Base-by-base conservation (phyloP, 2,329 filamentous ascomycete genomes). In the Sordariomycetes sp. region DNA sequence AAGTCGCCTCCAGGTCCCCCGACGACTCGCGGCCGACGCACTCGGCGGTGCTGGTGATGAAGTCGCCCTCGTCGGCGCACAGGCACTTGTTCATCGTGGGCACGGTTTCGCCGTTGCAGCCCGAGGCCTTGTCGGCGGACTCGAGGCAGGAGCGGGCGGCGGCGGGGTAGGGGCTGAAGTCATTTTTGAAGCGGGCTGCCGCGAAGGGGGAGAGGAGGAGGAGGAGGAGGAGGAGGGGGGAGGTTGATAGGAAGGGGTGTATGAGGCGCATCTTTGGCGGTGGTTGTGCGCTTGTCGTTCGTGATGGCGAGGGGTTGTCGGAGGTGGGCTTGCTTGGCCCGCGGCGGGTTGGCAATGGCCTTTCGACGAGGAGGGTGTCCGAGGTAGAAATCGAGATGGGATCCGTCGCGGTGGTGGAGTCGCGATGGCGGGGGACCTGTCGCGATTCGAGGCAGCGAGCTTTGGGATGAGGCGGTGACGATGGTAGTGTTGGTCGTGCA, bases 71-170 rank as follows among this genome's bases (percentile, higher is more conserved):
- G 60, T 80, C 78, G 60, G 65, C 64, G 63, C 78, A 81, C 1
- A 80, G 68, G 56, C 78, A 81, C 2, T 63, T 56, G 61, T 81
- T 80, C 60, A 79, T 67, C 34, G 70, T 65, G 0, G 62, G 52
- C 2, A 70, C 67, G 0, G 70, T 71, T 22, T 64, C 62, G 20
- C 72, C 73, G 5, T 66, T 65, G 65, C 78, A 81, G 4, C 65
- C 62, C 17, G 71, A 72, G 22, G 59, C 35, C 53, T 68, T 63
- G 34, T 75, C 70, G 4, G 76, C 68, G 17, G 68, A 53, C 60
- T 70, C 65, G 1, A 81, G 67, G 59, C 78, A 81, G 8, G 63
- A 7, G 58, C 75, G 63, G 8, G 68, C 55, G 52, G 61, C 61
- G 6, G 57, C n/a, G 8, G 68, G 65, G 58, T 72, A 72, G 57